Percentiles rank a stretch among this genome's conserved stretches.
Conservation (phyloP, 495 filamentous ascomycete species). For the Xylaria curta region DNA sequence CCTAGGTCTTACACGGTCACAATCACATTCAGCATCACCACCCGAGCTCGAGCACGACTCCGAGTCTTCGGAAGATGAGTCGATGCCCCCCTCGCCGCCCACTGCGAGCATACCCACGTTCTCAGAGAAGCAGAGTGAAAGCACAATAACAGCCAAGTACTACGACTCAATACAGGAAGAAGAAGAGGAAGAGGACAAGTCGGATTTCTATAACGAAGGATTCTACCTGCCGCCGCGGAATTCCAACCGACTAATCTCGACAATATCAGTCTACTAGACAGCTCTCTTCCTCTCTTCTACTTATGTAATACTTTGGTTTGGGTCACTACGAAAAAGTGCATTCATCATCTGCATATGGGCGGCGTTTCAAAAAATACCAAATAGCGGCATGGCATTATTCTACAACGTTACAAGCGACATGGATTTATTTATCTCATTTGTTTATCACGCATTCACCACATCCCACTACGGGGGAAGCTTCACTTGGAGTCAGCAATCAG, state of each 20-base stretch:
- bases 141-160: constrained; percentile 59
- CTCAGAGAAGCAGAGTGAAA: constrained; percentile 68
- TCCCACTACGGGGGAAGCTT: constrained; percentile 26
- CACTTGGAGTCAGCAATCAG: neutral
- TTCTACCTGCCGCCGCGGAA: constrained; percentile 65
- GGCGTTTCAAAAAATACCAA: constrained; percentile 52
- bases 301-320: constrained; percentile 32
- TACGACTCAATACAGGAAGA: constrained; percentile 45
- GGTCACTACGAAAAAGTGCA: constrained; percentile 37
- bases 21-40: constrained; percentile 69
- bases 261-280: constrained; percentile 58
- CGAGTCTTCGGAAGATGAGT: constrained; percentile 69
- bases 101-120: constrained; percentile 69
- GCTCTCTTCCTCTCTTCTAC: constrained; percentile 28
- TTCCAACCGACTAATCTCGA: constrained; percentile 50
- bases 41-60: constrained; percentile 79
- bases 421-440: constrained; percentile 36
- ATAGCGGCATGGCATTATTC: constrained; percentile 45
- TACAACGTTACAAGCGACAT: constrained; percentile 40
- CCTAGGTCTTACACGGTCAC: constrained; percentile 74
- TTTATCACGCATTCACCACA: constrained; percentile 21
- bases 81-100: constrained; percentile 86
- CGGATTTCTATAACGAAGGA: constrained; percentile 63
- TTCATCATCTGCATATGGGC: constrained; percentile 49
- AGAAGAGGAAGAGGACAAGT: constrained; percentile 43